Conservation (phyloP, 1,284 basidiomycete genomes). For the Apiotrichum sp. region DNA sequence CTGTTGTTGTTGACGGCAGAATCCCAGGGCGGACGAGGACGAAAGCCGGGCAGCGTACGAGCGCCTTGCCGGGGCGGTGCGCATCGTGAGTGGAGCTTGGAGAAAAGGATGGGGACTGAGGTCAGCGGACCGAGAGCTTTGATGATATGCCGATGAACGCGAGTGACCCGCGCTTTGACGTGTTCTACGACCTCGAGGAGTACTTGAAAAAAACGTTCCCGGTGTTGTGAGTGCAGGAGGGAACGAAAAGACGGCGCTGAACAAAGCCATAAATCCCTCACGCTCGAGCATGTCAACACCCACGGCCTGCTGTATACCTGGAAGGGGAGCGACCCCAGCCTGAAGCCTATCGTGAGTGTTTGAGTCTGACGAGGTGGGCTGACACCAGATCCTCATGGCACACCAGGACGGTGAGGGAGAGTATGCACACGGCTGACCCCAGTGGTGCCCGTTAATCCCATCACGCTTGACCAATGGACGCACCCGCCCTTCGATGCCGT, state of each 20-base stretch:
- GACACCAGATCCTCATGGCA: conserved; percentile 38
- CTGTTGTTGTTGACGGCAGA: background rate
- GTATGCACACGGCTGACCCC: conserved; percentile 29
- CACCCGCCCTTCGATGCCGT: conserved; percentile 22
- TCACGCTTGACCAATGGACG: conserved; percentile 47
- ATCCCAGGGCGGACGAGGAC: background rate
- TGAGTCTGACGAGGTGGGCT: conserved; percentile 49
- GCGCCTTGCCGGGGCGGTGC: conserved; percentile 9
- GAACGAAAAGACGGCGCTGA: no score
- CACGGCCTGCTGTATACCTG: conserved; percentile 60
- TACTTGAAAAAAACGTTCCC: conserved; percentile 34
- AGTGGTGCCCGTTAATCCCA: conserved; percentile 54
- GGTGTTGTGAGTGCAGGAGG: conserved; percentile 23
- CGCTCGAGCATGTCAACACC: conserved; percentile 56
- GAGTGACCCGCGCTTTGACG: conserved; percentile 9
- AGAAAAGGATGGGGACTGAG: background rate
- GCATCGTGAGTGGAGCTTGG: conserved; percentile 1
- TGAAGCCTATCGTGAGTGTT: conserved; percentile 57
- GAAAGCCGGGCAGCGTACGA: conserved; percentile 10
- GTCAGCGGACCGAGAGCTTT: conserved; percentile 8
- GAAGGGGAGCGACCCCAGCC: conserved; percentile 52
- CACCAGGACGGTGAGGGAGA: conserved; percentile 2
- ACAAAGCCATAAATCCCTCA: conserved; percentile 49
- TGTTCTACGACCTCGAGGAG: conserved; percentile 14
- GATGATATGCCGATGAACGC: conserved; percentile 21